Evolutionary conservation across 1,284 basidiomycete species (phyloP), one percentile per base, ranked within the genome.

Genomic region (Cutaneotrichosporon cyanovorans): DNA sequence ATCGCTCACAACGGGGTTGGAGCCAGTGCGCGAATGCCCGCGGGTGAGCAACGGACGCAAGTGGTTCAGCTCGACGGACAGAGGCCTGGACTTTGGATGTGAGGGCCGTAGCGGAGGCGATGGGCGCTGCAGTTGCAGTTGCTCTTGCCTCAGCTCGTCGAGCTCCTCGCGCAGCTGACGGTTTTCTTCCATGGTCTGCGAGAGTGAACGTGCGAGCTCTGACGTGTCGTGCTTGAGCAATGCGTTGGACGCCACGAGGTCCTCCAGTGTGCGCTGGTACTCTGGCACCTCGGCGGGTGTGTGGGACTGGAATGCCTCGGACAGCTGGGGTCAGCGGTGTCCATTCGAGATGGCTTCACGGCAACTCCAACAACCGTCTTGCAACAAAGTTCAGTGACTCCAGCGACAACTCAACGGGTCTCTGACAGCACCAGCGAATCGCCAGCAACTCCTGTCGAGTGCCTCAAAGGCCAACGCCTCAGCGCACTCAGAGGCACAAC

Each of bases 201-300:
- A 68, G 6, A 92, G 74, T 14, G 88, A 69, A 45, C 77, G 78
- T 50, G 85, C 82, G 32, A 92, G 70, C 62, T 92, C 87, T 4
- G 78, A 77, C 48, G 86, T 86, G 59, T 89, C 86, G 25, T 80
- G 80, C 67, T 87, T 86, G 48, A 91, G 71, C 22, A 77, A 76
- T 56, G 90, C 85, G 59, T 90, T 91, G 61, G 87, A 84, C 23
- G 81, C 80, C 9, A 90, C 86, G 14, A 92, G 74, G 12, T 83
- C 81, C 63, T 89, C 85, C 8, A 92, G 73, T 6, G 88, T 80
- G 48, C 78, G 75, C 28, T 69, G 66, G 36, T 71, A 67, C 50
- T 73, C 68, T 2, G 69, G 67, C 35, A 55, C 56, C 20, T 67
- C 66, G 11, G 60, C 43, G 2, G 67, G 66, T 4, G 54, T 51